phyloP scores from a whole-genome alignment of 1,284 basidiomycete genomes.

The Irpex lacteus region DNA sequence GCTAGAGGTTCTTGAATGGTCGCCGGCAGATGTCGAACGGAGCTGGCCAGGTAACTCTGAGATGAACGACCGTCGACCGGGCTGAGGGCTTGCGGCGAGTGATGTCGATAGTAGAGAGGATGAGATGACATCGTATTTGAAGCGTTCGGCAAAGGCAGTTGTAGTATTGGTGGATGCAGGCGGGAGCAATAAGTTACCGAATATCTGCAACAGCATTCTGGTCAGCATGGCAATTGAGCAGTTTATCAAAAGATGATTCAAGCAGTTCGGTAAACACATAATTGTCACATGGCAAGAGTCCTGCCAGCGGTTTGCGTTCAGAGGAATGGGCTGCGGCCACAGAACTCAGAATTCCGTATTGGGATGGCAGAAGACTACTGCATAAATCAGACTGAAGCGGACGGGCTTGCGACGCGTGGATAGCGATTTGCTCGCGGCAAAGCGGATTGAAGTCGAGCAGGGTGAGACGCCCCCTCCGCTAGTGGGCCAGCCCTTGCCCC shows the following conservation, averaged over 20 bases:
- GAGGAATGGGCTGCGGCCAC: no score
- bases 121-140: constrained; percentile 84
- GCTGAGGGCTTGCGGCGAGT: constrained; percentile 30
- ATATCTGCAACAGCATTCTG: constrained; percentile 29
- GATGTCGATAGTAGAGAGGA: constrained; percentile 66
- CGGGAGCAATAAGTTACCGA: constrained; percentile 27
- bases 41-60: constrained; percentile 25
- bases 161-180: constrained; percentile 22
- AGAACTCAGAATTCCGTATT: no score
- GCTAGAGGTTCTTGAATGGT: constrained; percentile 11
- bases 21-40: constrained; percentile 8
- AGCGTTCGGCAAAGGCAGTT: constrained; percentile 63
- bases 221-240: constrained; percentile 19
- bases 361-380: no score
- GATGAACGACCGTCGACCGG: constrained; percentile 23
- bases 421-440: no score
- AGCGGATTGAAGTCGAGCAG: no score
- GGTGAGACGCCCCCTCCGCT: no score
- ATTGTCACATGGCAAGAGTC: no score
- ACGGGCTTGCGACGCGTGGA: no score
- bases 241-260: neutral
- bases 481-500: no score
- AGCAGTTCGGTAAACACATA: no score
- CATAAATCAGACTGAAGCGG: no score
- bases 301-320: no score